Base-by-base conservation (phyloP, 495 filamentous ascomycete genomes). In the Aspergillus coremiiformis region DNA sequence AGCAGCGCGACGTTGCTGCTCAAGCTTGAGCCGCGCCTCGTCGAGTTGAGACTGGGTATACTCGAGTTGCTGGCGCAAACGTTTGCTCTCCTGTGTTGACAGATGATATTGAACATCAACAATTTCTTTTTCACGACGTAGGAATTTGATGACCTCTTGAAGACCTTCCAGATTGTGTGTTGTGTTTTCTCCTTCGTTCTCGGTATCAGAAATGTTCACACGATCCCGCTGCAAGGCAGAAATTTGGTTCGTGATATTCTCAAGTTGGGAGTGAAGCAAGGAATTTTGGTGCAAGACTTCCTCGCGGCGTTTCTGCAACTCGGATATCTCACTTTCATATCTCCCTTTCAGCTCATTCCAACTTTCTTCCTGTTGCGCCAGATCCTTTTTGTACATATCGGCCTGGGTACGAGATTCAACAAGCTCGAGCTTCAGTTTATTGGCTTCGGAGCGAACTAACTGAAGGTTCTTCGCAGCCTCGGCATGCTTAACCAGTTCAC, bases 111-210 rank as follows among this genome's bases (percentile, higher is more conserved):
- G 91, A 6, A 96, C 89, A 52, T 97, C 91, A 3, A 96, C 83
- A 58, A 99, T 97, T 60, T 97, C 91, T 71, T 96, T 97, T 71
- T 97, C 94, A 39, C 87, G 83, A n/a, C 94, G 84, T 47, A 97
- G 72, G 68, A 89, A 97, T 44, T 80, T 84, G 67, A 94, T 90
- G 33, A 97, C 78, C 60, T 96, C 90, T 50, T 91, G 85, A 22
- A 96, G 79, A 52, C 86, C 85, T 51, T 89, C 86, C 15, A 83
- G 64, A 32, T 79, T 81, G 0, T 76, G 69, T 14, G 71, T 68
- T 15, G 66, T 54, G 8, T 67, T 63, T 8, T 74, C 66, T 5
- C 66, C 63, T 19, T 72, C 65, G 23, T 71, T 63, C 8, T 71
- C 70, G 11, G 62, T 59, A 15, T 81, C 80, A 19, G 76, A 74